Conservation (phyloP, 345 rosid species). For the Lagerstroemia speciosa region DNA sequence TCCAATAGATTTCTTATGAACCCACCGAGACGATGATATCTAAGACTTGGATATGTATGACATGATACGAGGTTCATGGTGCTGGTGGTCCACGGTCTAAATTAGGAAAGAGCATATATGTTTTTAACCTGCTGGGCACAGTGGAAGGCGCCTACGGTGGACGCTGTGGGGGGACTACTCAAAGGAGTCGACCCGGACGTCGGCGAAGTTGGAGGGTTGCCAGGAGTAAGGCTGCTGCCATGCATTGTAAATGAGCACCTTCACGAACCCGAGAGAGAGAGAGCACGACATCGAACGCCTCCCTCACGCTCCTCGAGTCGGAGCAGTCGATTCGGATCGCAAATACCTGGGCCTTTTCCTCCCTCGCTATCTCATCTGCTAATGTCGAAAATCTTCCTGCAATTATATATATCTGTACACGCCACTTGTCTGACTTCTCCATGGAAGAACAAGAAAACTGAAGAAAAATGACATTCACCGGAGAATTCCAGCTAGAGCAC, state of each 20-base stretch:
- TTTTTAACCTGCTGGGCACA: constrained; percentile 74
- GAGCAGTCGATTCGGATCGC: constrained; percentile 93
- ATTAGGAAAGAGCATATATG: neutral
- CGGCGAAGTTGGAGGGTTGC: constrained; percentile 50
- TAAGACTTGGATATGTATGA: too few relatives aligned
- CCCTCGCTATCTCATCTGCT: constrained; percentile 96
- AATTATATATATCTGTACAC: neutral
- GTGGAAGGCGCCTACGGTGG: constrained; percentile 63
- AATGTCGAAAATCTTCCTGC: constrained; percentile 65
- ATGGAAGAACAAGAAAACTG: neutral
- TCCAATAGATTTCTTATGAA: too few relatives aligned
- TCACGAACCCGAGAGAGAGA: constrained; percentile 79
- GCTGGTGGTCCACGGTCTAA: too few relatives aligned
- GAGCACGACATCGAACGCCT: constrained; percentile 92
- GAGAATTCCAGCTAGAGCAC: neutral
- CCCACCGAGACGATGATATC: too few relatives aligned
- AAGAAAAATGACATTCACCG: neutral
- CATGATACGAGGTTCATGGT: neutral
- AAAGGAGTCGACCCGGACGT: constrained; percentile 61
- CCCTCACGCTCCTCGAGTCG: constrained; percentile 69
- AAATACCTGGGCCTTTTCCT: constrained; percentile 85
- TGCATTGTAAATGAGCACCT: constrained; percentile 86
- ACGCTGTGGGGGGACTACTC: constrained; percentile 73
- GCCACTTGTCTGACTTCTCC: neutral
- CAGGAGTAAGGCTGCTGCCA: constrained; percentile 42